These are phyloP conservation scores for Quercus mongolica DNA, from an alignment of 306 rosid genomes.

Conservation along the genomic window DNA sequence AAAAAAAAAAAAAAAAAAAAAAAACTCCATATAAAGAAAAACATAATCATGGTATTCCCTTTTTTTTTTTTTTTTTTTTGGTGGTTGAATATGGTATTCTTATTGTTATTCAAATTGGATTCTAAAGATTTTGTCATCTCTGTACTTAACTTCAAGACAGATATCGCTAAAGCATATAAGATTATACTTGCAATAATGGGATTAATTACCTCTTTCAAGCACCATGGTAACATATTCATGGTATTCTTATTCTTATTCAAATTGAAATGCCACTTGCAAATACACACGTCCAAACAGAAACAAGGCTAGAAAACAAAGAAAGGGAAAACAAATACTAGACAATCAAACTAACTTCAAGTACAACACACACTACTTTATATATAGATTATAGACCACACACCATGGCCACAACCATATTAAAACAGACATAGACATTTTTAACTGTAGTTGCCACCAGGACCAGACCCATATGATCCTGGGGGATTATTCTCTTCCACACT, in stretches of 20 bases:
- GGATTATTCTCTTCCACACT: constrained; percentile 11
- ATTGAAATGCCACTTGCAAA: not conserved
- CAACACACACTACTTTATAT: not conserved
- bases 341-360: not conserved
- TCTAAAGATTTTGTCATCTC: no score
- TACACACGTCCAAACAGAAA: not conserved
- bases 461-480: not conserved
- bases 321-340: not conserved
- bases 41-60: no score
- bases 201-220: no score
- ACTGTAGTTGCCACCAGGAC: constrained; percentile 34
- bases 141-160: no score
- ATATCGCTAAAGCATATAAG: no score
- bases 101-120: no score
- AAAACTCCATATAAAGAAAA: no score
- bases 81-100: no score
- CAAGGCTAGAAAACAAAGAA: not conserved
- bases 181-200: no score
- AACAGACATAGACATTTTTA: not conserved
- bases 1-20: no score
- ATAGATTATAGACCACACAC: not conserved
- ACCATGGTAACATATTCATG: not conserved
- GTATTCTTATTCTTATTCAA: not conserved
- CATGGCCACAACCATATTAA: not conserved
- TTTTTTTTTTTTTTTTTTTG: no score